phyloP scores from a whole-genome alignment of 106 monocot species.

The Dioscorea alata region DNA sequence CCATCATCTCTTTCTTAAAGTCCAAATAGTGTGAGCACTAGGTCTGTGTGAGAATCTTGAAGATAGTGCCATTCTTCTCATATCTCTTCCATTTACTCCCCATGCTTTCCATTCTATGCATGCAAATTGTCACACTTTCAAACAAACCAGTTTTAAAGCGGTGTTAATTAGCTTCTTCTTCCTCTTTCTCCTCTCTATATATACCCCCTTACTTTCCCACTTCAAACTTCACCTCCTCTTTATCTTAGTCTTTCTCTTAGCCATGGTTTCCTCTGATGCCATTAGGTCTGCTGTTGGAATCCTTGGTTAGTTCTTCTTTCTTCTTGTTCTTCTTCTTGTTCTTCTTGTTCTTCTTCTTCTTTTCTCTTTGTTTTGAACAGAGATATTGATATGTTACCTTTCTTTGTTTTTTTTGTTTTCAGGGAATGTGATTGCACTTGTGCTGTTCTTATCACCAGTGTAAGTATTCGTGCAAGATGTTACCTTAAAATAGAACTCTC shows the following conservation, averaged over 20 bases:
- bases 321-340: no score
- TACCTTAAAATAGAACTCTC: neutral
- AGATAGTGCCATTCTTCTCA: neutral
- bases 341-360: no score
- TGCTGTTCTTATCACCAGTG: slow-evolving; percentile 63
- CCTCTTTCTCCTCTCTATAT: no score
- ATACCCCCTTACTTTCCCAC: no score
- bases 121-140: neutral
- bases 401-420: slow-evolving; percentile 4
- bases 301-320: slow-evolving; percentile 25
- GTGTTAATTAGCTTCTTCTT: neutral
- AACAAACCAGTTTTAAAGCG: neutral
- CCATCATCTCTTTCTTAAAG: neutral
- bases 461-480: slow-evolving; percentile 22
- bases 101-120: neutral
- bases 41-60: slow-evolving; percentile 4
- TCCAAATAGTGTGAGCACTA: neutral
- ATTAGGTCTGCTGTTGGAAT: slow-evolving; percentile 58
- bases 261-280: slow-evolving; percentile 63
- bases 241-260: neutral
- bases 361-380: no score
- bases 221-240: no score
- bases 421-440: slow-evolving; percentile 64
- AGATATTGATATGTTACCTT: no score
- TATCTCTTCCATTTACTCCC: slow-evolving; percentile 1